Evolutionary conservation across 805 yeast genomes (phyloP).

Genomic region (Wickerhamiella galacta): DNA sequence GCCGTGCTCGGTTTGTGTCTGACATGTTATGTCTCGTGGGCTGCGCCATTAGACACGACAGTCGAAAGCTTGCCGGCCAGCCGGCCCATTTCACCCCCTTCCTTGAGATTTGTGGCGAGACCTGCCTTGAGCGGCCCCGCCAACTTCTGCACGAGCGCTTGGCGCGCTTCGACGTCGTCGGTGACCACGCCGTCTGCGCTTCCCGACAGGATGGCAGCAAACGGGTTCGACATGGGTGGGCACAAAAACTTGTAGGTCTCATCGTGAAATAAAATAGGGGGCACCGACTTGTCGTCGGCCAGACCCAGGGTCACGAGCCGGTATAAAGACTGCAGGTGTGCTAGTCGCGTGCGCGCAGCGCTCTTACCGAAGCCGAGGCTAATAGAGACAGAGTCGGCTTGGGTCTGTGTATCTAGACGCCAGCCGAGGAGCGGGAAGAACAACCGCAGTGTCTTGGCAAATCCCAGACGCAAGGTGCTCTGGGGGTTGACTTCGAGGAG

Average conservation of each 20-base stretch:
- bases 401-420: slow-evolving; percentile 22
- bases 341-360: slow-evolving; percentile 14
- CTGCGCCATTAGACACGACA: background rate
- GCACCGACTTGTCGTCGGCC: slow-evolving; percentile 3
- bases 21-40: background rate
- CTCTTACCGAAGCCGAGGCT: slow-evolving; percentile 13
- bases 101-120: slow-evolving; percentile 35
- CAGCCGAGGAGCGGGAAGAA: slow-evolving; percentile 61
- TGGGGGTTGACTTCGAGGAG: slow-evolving; percentile 43
- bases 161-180: slow-evolving; percentile 45
- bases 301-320: slow-evolving; percentile 11
- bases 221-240: slow-evolving; percentile 46
- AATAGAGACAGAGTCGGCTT: slow-evolving; percentile 11
- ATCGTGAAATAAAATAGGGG: slow-evolving; percentile 26
- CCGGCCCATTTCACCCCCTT: slow-evolving; percentile 59
- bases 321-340: slow-evolving; percentile 13
- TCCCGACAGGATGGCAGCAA: slow-evolving; percentile 30
- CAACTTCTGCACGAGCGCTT: slow-evolving; percentile 37
- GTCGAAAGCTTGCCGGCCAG: slow-evolving; percentile 18
- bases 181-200: slow-evolving; percentile 26
- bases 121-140: slow-evolving; percentile 33
- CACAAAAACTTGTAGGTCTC: slow-evolving; percentile 36
- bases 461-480: slow-evolving; percentile 12
- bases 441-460: slow-evolving; percentile 29
- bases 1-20: background rate